Conservation (phyloP, 2,329 filamentous ascomycete species). For the Fusarium longipes region DNA sequence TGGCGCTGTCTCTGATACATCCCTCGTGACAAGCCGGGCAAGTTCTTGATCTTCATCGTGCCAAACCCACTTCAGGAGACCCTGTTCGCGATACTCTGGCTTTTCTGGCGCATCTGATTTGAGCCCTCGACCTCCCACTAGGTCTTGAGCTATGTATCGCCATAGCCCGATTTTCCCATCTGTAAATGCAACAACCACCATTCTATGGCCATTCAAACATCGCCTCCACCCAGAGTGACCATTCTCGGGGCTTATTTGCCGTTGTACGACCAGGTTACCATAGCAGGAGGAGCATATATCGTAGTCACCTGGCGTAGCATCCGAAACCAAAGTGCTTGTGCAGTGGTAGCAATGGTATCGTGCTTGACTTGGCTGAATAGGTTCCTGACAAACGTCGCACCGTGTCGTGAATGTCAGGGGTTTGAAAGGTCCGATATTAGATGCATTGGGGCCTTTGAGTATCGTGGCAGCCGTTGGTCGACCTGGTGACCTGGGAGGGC, state of each 20-base stretch:
- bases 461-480: constrained; percentile 61
- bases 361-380: constrained; percentile 75
- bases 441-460: constrained; percentile 59
- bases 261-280: constrained; percentile 68
- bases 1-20: constrained; percentile 61
- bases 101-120: constrained; percentile 65
- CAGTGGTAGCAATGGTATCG: constrained; percentile 86
- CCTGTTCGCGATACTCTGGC: constrained; percentile 48
- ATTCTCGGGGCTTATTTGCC: constrained; percentile 78
- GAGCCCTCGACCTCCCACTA: constrained; percentile 81
- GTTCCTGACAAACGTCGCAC: constrained; percentile 81
- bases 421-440: constrained; percentile 67
- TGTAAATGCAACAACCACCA: constrained; percentile 82
- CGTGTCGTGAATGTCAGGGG: constrained; percentile 77
- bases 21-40: constrained; percentile 61
- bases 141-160: constrained; percentile 74
- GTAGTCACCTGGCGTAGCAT: constrained; percentile 76
- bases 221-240: constrained; percentile 85
- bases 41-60: constrained; percentile 53
- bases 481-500: constrained; percentile 56
- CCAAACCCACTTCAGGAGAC: constrained; percentile 66
- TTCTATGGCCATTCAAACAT: constrained; percentile 83
- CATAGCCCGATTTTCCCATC: constrained; percentile 74
- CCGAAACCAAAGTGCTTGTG: constrained; percentile 61
- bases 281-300: constrained; percentile 88